Base-by-base conservation (phyloP, 495 filamentous ascomycete genomes). In the Hypoxylon trugodes region DNA sequence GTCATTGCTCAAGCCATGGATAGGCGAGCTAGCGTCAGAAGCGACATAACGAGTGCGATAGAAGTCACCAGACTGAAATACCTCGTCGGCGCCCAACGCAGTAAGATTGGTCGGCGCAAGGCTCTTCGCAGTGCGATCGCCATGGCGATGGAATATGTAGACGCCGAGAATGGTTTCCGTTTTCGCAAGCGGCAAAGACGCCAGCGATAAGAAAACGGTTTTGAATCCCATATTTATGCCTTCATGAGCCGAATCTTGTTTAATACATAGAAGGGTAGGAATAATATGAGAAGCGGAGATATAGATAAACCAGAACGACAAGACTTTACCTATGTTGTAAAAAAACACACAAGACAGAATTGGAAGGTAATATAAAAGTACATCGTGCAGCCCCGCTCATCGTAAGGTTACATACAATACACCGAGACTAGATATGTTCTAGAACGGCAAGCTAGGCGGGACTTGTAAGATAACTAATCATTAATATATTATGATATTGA, bases 101-200 rank as follows among this genome's bases (percentile, higher is more conserved):
- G 90, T 92, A 61, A 96, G 74, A 2, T 61, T 79, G 0, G 82
- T 76, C 1, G 79, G 80, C 25, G 75, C 64, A 6, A 84, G 76
- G 4, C 76, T 65, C 64, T 85, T 80, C n/a, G 89, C 83, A 0
- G 88, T 90, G 16, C 86, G 86, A 55, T 93, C 91, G 40, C 91
- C 91, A 61, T 92, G 82, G 9, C 88, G 82, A 33, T 84, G 86
- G 77, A 89, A 92, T 63, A 90, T 84, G 47, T 90, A 90, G 19
- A 86, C 79, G 33, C 83, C 86, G 71, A 88, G 87, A 21, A 90
- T 77, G 12, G 82, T 88, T 73, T 89, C 86, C 9, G 76, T 79
- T 8, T 78, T 69, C 3, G 76, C 70, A 9, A 77, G 51, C 7
- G 78, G 71, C 22, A 77, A 45, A 18, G 75, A 33, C n/a, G 74